Base-by-base conservation (phyloP, 2,329 filamentous ascomycete species). In the Septoria linicola region DNA sequence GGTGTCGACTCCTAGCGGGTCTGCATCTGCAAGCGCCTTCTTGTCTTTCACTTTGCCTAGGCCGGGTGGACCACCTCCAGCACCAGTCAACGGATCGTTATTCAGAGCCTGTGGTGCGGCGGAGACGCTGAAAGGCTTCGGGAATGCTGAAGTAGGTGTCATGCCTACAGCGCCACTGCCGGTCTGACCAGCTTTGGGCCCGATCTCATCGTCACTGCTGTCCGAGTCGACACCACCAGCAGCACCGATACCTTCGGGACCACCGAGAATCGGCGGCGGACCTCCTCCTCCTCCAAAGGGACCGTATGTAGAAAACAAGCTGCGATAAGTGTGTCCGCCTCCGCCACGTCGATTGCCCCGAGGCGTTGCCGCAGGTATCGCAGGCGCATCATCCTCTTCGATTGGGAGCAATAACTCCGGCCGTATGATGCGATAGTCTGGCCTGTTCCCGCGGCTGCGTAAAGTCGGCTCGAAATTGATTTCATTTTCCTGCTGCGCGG, bases 41-140 rank as follows among this genome's bases (percentile, higher is more conserved):
- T 86, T 88, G 66, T 95, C 91, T 73, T 95, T 96, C 63, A 97
- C 80, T 71, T 92, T 96, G 59, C 93, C 93, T 31, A 97, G 83
- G 11, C 81, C 84, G 8, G 88, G 87, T 3, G 89, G 82, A 8
- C 81, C 84, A 11, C 82, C 83, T 20, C 80, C 77, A 40, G 75
- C 66, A 6, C 74, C 72, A 77, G 74, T 80, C 21, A 78, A 71
- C 14, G 80, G 69, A 60, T 87, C 83, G 37, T 74, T 72, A 53
- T 77, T 78, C 60, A 80, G 79, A 35, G 78, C 70, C 65, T 84
- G 82, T 10, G 80, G 75, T 2, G 54, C 49, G 11, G 44, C 43
- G 16, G 20, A 20, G 17, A 21, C 43, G 4, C 82, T 76, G 16
- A 80, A 72, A 14, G 65, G 66, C 58, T 74, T 71, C 19, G 76